Conservation (phyloP, 1,284 basidiomycete genomes). For the Meripilus lineatus region DNA sequence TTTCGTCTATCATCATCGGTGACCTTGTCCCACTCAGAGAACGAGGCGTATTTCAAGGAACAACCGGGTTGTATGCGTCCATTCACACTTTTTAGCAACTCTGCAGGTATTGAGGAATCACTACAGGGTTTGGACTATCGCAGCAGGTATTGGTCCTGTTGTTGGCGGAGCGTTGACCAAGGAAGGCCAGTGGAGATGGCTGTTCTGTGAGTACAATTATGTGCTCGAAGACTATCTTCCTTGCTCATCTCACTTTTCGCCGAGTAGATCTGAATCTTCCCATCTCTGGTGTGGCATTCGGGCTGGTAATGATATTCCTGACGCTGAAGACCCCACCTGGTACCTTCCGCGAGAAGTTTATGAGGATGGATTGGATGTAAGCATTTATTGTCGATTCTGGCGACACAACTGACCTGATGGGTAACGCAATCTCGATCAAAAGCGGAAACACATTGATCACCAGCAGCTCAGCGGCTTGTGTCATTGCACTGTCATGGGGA, state of each 20-base stretch:
- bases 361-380: constrained; percentile 35
- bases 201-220: constrained; percentile 11
- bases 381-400: constrained; percentile 10
- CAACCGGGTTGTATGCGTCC: constrained; percentile 19
- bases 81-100: too few species aligned
- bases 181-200: constrained; percentile 11
- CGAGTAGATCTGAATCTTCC: constrained; percentile 14
- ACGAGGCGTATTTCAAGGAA: constrained; percentile 32
- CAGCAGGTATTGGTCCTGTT: constrained; percentile 7
- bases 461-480: constrained; percentile 21
- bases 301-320: constrained; percentile 34
- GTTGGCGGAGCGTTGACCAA: constrained; percentile 10
- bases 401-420: background rate
- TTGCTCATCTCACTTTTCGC: background rate
- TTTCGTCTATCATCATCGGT: constrained; percentile 35
- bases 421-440: background rate
- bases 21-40: constrained; percentile 39
- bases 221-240: background rate
- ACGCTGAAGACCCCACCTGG: constrained; percentile 34
- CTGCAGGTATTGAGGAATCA: too few species aligned
- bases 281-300: constrained; percentile 12
- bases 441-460: constrained; percentile 35
- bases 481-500: constrained; percentile 34
- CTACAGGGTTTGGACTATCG: constrained; percentile 10
- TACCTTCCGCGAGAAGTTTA: constrained; percentile 27